phyloP scores from a whole-genome alignment of 2,329 filamentous ascomycete species.

The Venturia carpophila region DNA sequence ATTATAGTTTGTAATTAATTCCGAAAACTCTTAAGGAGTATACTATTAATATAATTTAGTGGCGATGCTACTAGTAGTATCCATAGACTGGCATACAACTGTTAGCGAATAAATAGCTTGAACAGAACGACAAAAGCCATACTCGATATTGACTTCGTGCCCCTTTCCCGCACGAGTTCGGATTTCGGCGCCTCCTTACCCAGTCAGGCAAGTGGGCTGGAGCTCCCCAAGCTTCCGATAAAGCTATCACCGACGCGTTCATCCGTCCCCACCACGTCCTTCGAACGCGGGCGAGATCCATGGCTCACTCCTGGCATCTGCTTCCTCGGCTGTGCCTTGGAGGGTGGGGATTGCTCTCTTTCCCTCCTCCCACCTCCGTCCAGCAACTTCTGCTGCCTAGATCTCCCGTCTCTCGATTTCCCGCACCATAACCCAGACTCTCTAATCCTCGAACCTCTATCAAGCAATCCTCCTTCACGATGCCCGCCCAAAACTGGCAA shows the following conservation, averaged over 20 bases:
- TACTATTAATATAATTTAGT: too few species aligned
- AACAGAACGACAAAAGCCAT: too few species aligned
- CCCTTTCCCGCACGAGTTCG: background rate
- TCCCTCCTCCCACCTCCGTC: background rate
- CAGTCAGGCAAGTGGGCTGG: background rate
- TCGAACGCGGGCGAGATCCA: background rate
- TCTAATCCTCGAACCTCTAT: background rate
- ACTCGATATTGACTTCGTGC: too few species aligned
- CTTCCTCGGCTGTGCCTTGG: background rate
- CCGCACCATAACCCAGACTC: background rate
- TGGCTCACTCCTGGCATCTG: background rate
- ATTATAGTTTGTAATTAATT: too few species aligned
- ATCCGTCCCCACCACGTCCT: background rate
- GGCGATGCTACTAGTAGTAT: too few species aligned
- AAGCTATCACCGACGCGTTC: slow-evolving; percentile 10
- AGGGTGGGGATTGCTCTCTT: background rate
- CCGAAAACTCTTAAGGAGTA: too few species aligned
- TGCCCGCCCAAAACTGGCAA: slow-evolving; percentile 37
- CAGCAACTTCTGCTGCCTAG: background rate
- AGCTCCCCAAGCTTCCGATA: slow-evolving; percentile 10
- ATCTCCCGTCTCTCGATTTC: background rate
- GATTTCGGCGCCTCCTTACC: background rate
- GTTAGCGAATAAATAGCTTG: too few species aligned
- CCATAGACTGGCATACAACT: too few species aligned
- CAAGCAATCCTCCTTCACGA: background rate